Percentiles rank a stretch among this genome's conserved stretches.
Evolutionary conservation across 129 eudicot species (phyloP).

Genomic region (Chrysanthemum lavandulifolium): DNA sequence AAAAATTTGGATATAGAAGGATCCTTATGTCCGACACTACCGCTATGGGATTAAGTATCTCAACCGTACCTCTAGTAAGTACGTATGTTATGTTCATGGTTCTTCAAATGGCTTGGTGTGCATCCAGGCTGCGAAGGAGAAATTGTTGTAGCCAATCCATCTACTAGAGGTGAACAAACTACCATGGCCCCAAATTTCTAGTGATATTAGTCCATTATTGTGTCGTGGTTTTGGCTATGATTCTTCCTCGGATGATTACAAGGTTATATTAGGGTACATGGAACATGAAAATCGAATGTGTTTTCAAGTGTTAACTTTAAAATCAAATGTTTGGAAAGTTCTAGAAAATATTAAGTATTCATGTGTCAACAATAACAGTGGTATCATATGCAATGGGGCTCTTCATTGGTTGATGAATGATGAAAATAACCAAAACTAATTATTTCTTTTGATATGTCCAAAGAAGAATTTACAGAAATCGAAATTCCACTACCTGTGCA

Average conservation of each 20-base stretch:
- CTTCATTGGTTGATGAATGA: neutral
- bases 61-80: too few relatives aligned
- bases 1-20: neutral
- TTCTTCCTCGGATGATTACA: slow-evolving; percentile 4
- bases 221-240: slow-evolving; percentile 25
- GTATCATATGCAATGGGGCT: neutral
- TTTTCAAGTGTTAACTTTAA: neutral
- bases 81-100: neutral
- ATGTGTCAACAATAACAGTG: neutral
- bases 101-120: slow-evolving; percentile 14
- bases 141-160: neutral
- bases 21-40: neutral
- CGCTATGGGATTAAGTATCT: neutral
- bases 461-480: slow-evolving; percentile 8
- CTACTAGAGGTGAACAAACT: neutral
- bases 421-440: neutral
- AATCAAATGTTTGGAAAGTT: slow-evolving; percentile 11
- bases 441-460: slow-evolving; percentile 2
- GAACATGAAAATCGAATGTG: neutral
- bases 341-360: neutral
- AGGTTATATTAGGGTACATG: neutral
- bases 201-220: neutral
- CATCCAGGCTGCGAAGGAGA: neutral
- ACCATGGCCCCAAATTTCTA: neutral
- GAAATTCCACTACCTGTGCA: neutral